A percentile compares a stretch with the other conserved stretches of the same genome.
Conservation (phyloP, 805 yeast species). For the Lachancea waltii region DNA sequence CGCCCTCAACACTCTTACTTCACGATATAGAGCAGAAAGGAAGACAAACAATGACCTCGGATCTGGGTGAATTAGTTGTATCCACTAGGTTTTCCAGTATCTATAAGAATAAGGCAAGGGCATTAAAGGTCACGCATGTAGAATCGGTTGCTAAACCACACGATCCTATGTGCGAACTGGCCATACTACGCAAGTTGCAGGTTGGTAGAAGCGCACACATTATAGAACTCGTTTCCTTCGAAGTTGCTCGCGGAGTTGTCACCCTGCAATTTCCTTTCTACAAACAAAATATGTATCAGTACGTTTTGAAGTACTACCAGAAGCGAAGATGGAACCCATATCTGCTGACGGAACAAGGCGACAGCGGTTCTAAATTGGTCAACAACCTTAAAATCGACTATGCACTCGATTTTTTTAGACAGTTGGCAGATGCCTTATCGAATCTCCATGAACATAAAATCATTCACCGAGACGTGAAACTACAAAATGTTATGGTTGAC, state of each 20-base stretch:
- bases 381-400: constrained; percentile 19
- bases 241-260: constrained; percentile 1
- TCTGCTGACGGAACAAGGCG: constrained; percentile 2
- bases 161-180: constrained; percentile 22
- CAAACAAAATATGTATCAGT: constrained; percentile 8
- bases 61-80: constrained; percentile 2
- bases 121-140: constrained; percentile 20
- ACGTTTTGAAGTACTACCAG: constrained; percentile 9
- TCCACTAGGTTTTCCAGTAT: constrained; percentile 26
- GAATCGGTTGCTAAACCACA: constrained; percentile 27
- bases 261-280: constrained; percentile 11
- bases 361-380: neutral
- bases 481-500: constrained; percentile 70
- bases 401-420: constrained; percentile 49
- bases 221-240: constrained; percentile 16
- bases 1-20: too few relatives aligned
- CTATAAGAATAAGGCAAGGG: constrained; percentile 11
- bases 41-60: constrained; percentile 1
- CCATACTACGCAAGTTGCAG: constrained; percentile 17
- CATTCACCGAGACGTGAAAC: constrained; percentile 91
- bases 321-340: constrained; percentile 10
- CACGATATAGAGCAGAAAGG: too few relatives aligned
- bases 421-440: constrained; percentile 69
- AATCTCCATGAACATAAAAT: constrained; percentile 81
- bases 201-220: constrained; percentile 9